A percentile compares a stretch with the other conserved stretches of the same genome.
These are phyloP conservation scores for Deuterostichococcus epilithicus DNA, from an alignment of 139 green algal genomes.

Conservation along the genomic window DNA sequence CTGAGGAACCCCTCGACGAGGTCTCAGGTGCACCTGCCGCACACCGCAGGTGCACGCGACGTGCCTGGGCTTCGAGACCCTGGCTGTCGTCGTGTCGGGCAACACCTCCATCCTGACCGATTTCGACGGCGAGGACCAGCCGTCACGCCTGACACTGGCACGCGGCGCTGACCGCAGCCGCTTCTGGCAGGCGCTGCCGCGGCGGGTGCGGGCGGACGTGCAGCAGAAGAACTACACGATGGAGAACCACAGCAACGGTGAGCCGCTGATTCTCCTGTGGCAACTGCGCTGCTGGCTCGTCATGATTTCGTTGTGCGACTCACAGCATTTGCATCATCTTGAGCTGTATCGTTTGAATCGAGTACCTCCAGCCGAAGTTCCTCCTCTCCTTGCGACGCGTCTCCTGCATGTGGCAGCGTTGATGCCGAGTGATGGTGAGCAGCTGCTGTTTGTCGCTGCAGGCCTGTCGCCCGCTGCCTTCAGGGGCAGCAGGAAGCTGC, in stretches of 20 bases:
- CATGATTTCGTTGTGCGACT: too few species aligned
- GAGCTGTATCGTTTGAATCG: too few species aligned
- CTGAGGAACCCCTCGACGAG: too few species aligned
- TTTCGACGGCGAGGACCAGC: constrained; percentile 65
- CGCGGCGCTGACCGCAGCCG: constrained; percentile 26
- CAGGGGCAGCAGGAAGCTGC: constrained; percentile 48
- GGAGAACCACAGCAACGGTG: constrained; percentile 77
- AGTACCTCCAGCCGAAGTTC: too few species aligned
- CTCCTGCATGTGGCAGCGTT: too few species aligned
- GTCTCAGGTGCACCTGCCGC: too few species aligned
- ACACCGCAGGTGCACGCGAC: constrained; percentile 61
- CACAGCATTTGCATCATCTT: too few species aligned
- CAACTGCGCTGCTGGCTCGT: neutral
- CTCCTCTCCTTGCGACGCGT: too few species aligned
- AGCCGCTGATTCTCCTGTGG: neutral
- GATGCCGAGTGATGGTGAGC: too few species aligned
- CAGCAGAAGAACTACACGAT: constrained; percentile 67
- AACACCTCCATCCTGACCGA: constrained; percentile 53
- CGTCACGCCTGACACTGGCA: constrained; percentile 63
- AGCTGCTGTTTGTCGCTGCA: constrained; percentile 27
- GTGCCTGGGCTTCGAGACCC: constrained; percentile 75
- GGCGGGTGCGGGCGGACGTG: constrained; percentile 53
- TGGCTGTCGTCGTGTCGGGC: constrained; percentile 46
- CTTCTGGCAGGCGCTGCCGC: constrained; percentile 52
- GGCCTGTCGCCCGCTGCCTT: constrained; percentile 54